Percentiles rank a stretch among this genome's conserved stretches.
Conservation (phyloP, 1,139 yeast genomes). For the Lodderomyces elongisporus region DNA sequence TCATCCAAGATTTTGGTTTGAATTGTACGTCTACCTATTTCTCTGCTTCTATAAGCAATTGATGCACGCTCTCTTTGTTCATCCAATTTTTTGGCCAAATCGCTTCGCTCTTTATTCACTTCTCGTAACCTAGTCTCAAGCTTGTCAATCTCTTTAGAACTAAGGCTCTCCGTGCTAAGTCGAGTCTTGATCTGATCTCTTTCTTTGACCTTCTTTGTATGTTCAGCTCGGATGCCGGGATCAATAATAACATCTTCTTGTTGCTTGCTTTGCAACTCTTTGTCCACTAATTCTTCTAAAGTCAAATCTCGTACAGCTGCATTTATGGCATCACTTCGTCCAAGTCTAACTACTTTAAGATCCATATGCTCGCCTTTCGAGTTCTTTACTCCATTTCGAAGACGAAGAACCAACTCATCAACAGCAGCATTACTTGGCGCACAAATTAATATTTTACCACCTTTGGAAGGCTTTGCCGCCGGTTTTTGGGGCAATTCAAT, state of each 20-base stretch:
- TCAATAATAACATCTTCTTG: constrained; percentile 34
- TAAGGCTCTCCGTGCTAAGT: constrained; percentile 26
- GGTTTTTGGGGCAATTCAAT: constrained; percentile 22
- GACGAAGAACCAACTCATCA: constrained; percentile 87
- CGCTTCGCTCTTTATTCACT: constrained; percentile 57
- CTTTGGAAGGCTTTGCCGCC: constrained; percentile 8
- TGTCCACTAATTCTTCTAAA: constrained; percentile 81
- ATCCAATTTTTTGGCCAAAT: constrained; percentile 69
- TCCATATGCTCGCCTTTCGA: constrained; percentile 51
- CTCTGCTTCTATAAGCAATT: constrained; percentile 67
- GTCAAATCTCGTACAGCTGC: constrained; percentile 78
- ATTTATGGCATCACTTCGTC: constrained; percentile 85
- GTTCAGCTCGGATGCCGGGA: constrained; percentile 47
- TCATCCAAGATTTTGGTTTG: constrained; percentile 68
- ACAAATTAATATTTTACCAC: constrained; percentile 64
- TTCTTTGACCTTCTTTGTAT: constrained; percentile 46
- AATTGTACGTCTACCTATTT: constrained; percentile 67
- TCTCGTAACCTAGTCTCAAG: constrained; percentile 48
- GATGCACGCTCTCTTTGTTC: constrained; percentile 70
- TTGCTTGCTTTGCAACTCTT: constrained; percentile 44
- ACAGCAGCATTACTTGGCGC: constrained; percentile 99
- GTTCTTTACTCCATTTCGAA: constrained; percentile 66
- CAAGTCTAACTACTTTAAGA: constrained; percentile 83
- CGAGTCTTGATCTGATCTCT: constrained; percentile 45
- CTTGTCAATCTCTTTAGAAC: constrained; percentile 36